Evolutionary conservation across 257 asterid species (phyloP), one percentile per base, ranked within the genome.

Genomic region (Dorcoceras hygrometricum): DNA sequence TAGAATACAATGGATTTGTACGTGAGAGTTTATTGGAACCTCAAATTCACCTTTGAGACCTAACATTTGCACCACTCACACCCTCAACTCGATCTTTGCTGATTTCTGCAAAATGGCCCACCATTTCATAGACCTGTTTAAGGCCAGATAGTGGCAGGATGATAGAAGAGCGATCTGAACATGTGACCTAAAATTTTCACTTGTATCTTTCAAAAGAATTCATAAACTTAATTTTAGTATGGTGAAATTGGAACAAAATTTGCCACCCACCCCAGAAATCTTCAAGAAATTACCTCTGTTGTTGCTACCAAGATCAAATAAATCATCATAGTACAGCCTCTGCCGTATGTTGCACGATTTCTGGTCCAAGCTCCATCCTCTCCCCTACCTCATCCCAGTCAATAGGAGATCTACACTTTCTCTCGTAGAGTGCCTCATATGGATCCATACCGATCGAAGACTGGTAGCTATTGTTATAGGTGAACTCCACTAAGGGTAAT

Each of bases 251-350:
- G 29, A 63, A n/a, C 59, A 23, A 29, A 6, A 19, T n/a, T 57
- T 59, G 56, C 58, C 63, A 51, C 79, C 8, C 29, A 91, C 98
- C 98, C 90, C 98, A 12, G 97, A 93, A 83, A 93, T 93, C 77
- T 88, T 85, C 76, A 93, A 73, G 77, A 87, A 93, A 72, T 93
- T 95, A 58, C 98, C 98, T 76, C 98, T 85, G 82, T 88, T 93
- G 76, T 93, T 93, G 88, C 78, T 90, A 65, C 97, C 98, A 29
- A 93, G 95, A 85, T 93, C 98, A 76, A 93, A 93, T n/a, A n/a
- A n/a, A n/a, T n/a, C n/a, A n/a, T n/a, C n/a, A n/a, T n/a, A n/a
- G n/a, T n/a, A n/a, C n/a, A n/a, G n/a, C n/a, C n/a, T n/a, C n/a
- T n/a, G n/a, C n/a, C n/a, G n/a, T n/a, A n/a, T n/a, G n/a, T n/a